Evolutionary conservation across 176 grass and related monocot species (phyloP).

Genomic region (Carex parvula): DNA sequence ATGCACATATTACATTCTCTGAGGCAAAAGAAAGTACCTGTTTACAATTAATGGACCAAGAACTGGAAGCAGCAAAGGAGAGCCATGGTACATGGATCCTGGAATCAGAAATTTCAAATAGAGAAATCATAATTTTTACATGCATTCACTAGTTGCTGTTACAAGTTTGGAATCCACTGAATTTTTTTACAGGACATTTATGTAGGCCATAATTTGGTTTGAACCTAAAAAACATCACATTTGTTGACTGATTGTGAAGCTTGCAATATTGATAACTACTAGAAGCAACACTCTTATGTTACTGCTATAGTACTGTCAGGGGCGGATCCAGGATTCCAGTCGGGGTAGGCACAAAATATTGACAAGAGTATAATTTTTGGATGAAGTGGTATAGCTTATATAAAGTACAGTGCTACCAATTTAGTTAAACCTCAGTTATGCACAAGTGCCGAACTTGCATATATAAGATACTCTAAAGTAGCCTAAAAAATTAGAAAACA

Average conservation of each 20-base stretch:
- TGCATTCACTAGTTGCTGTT: not conserved
- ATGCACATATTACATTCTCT: not conserved
- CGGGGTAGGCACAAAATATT: too few relatives aligned
- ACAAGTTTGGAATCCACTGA: not conserved
- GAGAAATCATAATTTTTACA: not conserved
- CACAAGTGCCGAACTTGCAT: not conserved
- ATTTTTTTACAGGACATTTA: not conserved
- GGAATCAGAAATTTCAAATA: conserved; percentile 27
- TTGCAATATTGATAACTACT: not conserved
- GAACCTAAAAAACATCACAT: not conserved
- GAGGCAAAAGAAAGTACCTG: conserved; percentile 37
- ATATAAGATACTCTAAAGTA: not conserved
- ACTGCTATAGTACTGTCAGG: not conserved
- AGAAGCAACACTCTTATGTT: not conserved
- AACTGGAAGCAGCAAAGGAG: conserved; percentile 72
- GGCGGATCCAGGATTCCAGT: too few relatives aligned
- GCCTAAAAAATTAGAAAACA: not conserved
- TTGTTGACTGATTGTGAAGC: not conserved
- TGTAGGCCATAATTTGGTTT: not conserved
- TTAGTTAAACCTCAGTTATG: not conserved
- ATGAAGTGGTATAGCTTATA: too few relatives aligned
- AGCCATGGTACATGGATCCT: conserved; percentile 98
- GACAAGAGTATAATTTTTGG: too few relatives aligned
- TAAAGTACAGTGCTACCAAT: not conserved
- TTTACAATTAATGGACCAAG: conserved; percentile 65